Conservation (phyloP, 2,329 filamentous ascomycete genomes). For the Celoporthe dispersa region DNA sequence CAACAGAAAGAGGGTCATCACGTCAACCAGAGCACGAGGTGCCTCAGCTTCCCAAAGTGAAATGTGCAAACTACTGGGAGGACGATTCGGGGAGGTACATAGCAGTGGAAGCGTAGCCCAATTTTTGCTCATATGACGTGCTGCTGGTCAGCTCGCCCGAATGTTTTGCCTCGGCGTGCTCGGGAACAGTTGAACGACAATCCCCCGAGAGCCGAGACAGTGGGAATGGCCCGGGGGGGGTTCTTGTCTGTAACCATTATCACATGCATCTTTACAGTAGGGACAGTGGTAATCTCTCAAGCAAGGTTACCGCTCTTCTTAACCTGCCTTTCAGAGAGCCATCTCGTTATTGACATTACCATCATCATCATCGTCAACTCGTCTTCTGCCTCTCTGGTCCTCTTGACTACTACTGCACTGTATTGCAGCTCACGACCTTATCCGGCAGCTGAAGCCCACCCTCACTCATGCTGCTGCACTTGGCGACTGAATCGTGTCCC, state of each 20-base stretch:
- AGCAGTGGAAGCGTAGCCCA: not conserved
- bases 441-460: not conserved
- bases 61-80: not conserved
- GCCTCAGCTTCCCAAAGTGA: constrained; percentile 3
- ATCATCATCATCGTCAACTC: not conserved
- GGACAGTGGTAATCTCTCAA: not conserved
- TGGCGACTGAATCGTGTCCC: constrained; percentile 1
- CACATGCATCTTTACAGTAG: constrained; percentile 17
- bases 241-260: not conserved
- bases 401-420: not conserved
- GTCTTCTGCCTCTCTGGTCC: not conserved
- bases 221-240: not conserved
- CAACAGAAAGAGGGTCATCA: not conserved
- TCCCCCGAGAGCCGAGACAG: not conserved
- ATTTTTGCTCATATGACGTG: constrained; percentile 23
- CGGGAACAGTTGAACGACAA: constrained; percentile 7
- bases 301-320: not conserved
- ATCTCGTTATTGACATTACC: no score
- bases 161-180: constrained; percentile 20
- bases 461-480: not conserved
- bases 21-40: not conserved
- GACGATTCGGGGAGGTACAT: constrained; percentile 7
- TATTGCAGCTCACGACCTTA: not conserved
- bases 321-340: not conserved
- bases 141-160: constrained; percentile 3